These are phyloP conservation scores for Adansonia madagascariensis DNA, from an alignment of 441 rosid species.

Conservation along the genomic window DNA sequence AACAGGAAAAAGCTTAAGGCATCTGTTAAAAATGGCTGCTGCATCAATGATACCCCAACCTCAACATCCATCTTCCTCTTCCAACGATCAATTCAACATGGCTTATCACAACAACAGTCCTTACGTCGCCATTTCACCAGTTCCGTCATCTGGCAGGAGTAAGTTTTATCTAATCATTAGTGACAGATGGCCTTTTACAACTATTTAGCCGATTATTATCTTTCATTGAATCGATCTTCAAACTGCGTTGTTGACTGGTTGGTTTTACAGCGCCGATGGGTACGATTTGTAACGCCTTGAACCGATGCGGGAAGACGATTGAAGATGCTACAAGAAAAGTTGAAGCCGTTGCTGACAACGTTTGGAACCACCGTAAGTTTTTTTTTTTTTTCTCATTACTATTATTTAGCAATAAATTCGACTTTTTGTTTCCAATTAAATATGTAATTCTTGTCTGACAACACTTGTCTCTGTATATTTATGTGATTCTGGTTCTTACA, in stretches of 20 bases:
- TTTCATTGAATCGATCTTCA: neutral
- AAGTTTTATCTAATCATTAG: slow-evolving; percentile 24
- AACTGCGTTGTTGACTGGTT: slow-evolving; percentile 23
- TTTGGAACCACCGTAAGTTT: slow-evolving; percentile 67
- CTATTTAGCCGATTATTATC: neutral
- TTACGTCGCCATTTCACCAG: slow-evolving; percentile 48
- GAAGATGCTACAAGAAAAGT: slow-evolving; percentile 29
- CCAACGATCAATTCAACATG: slow-evolving; percentile 23
- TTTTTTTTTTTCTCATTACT: neutral
- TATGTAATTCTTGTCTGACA: neutral
- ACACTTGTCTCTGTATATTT: neutral
- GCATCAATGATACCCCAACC: neutral
- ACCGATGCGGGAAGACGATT: slow-evolving; percentile 57
- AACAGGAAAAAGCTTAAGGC: neutral
- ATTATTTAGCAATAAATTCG: neutral
- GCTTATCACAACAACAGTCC: slow-evolving; percentile 41
- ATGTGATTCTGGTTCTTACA: neutral
- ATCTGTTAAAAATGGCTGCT: neutral
- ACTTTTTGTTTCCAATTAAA: neutral
- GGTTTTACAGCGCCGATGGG: slow-evolving; percentile 56
- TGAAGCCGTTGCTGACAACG: slow-evolving; percentile 57
- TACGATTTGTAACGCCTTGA: slow-evolving; percentile 50
- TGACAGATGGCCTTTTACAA: neutral
- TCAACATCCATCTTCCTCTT: slow-evolving; percentile 20
- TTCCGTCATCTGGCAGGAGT: slow-evolving; percentile 44